Conservation (phyloP, 805 yeast genomes). For the Scheffersomyces ergatensis region DNA sequence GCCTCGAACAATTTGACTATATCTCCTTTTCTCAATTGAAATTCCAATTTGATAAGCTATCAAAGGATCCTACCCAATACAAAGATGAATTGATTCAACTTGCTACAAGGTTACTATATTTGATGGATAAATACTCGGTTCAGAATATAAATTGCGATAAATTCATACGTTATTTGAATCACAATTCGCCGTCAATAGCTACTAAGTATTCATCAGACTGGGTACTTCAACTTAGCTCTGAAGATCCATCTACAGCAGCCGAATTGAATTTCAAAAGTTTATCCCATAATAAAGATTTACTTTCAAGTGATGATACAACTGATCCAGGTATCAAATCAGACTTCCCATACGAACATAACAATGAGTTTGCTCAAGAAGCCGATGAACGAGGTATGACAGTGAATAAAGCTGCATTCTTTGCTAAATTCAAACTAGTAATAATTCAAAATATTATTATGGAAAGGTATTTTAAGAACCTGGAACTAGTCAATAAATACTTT, state of each 20-base stretch:
- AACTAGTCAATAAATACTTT: slow-evolving; percentile 13
- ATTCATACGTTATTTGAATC: slow-evolving; percentile 6
- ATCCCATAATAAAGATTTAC: too few relatives aligned
- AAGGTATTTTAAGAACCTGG: too few relatives aligned
- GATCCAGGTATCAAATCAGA: too few relatives aligned
- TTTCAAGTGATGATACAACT: too few relatives aligned
- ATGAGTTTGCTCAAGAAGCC: too few relatives aligned
- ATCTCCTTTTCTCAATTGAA: background rate
- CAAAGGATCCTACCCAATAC: background rate
- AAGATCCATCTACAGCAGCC: too few relatives aligned
- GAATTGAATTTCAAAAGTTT: too few relatives aligned
- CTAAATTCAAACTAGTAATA: background rate
- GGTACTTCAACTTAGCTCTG: too few relatives aligned
- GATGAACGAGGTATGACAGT: too few relatives aligned
- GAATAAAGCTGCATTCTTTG: background rate
- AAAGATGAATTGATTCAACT: slow-evolving; percentile 1
- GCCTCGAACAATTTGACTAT: background rate
- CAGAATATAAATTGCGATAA: slow-evolving; percentile 16
- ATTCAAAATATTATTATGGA: too few relatives aligned
- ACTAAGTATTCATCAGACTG: background rate
- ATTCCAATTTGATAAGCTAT: background rate
- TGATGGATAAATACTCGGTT: slow-evolving; percentile 23
- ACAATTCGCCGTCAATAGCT: background rate
- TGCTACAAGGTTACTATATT: slow-evolving; percentile 4
- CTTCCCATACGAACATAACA: too few relatives aligned